phyloP scores from a whole-genome alignment of 2,329 filamentous ascomycete genomes.

The Scedosporium aurantiacum region DNA sequence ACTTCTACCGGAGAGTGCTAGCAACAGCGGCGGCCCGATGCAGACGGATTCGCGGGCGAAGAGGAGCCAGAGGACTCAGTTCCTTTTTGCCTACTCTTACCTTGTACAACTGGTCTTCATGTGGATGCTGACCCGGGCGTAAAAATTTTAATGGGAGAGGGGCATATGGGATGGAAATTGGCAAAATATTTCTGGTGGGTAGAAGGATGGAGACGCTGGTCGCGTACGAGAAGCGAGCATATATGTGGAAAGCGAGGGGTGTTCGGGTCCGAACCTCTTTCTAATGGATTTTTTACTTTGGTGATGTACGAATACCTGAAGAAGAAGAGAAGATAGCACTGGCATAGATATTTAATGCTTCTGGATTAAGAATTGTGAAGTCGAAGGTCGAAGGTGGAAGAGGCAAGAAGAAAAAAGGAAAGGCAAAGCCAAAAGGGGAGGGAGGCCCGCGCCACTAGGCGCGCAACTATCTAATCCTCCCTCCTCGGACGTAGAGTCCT shows the following conservation, averaged over 20 bases:
- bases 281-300: not conserved
- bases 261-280: not conserved
- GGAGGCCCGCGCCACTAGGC: too few species aligned
- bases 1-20: constrained; percentile 71
- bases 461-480: too few species aligned
- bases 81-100: constrained; percentile 90
- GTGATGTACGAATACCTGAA: not conserved
- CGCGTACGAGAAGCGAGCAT: not conserved
- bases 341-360: too few species aligned
- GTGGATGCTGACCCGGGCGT: constrained; percentile 55
- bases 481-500: too few species aligned
- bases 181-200: not conserved
- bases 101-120: constrained; percentile 90
- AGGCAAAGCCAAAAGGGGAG: too few species aligned
- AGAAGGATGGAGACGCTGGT: not conserved
- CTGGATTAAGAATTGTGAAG: too few species aligned
- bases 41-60: constrained; percentile 68
- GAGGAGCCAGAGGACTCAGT: constrained; percentile 79
- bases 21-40: constrained; percentile 53
- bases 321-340: not conserved
- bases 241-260: too few species aligned
- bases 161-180: not conserved
- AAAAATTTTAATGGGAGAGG: constrained; percentile 4
- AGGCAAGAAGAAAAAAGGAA: too few species aligned
- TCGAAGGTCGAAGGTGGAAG: too few species aligned